A percentile compares a stretch with the other conserved stretches of the same genome.
Evolutionary conservation across 1,284 basidiomycete genomes (phyloP).

Genomic region (Cryptococcus jaspeensis): DNA sequence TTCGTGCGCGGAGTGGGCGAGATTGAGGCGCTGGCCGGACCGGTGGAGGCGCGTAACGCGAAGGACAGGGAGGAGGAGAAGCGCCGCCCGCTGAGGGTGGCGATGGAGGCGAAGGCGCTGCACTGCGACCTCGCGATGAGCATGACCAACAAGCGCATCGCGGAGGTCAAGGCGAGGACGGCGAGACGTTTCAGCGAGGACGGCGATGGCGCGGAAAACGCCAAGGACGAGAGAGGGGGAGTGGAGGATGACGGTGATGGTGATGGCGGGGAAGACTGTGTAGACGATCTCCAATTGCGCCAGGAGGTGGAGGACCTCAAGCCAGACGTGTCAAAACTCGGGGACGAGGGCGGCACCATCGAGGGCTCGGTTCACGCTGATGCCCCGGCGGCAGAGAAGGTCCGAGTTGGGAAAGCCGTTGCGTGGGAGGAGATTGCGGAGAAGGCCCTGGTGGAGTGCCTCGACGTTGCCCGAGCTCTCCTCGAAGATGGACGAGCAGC

Average conservation of each 20-base stretch:
- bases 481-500: constrained; percentile 10
- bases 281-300: neutral
- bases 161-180: constrained; percentile 23
- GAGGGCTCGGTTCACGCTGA: constrained; percentile 18
- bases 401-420: constrained; percentile 17
- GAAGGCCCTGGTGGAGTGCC: constrained; percentile 9
- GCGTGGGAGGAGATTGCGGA: constrained; percentile 21
- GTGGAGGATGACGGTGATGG: neutral
- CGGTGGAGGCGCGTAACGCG: neutral
- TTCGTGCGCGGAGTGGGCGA: constrained; percentile 1
- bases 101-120: constrained; percentile 24
- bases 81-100: constrained; percentile 22
- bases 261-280: neutral
- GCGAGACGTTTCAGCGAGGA: neutral
- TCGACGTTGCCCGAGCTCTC: constrained; percentile 7
- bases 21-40: neutral
- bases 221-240: neutral
- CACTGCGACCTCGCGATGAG: constrained; percentile 25
- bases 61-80: constrained; percentile 13
- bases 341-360: constrained; percentile 1
- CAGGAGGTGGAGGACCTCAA: constrained; percentile 3
- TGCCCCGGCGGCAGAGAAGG: constrained; percentile 16
- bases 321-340: neutral
- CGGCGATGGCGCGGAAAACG: neutral
- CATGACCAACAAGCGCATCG: constrained; percentile 27